Base-by-base conservation (phyloP, 768 basidiomycete genomes). In the Lactifluus rugatus region DNA sequence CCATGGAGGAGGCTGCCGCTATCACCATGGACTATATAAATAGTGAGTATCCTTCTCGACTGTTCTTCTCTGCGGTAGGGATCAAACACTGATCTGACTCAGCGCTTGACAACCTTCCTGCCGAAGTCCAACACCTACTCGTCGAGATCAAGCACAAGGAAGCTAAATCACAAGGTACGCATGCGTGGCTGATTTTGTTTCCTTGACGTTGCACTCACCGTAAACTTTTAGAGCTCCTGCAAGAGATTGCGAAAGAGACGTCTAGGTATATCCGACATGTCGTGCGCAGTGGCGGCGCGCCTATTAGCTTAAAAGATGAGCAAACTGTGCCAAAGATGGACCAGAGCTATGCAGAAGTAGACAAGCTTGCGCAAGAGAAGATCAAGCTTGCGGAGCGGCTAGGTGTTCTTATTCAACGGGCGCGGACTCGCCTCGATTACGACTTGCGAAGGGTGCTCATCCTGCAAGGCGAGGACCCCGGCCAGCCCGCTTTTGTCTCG, bases 91-190 rank as follows among this genome's bases (percentile, higher is more conserved):
- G 48, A 32, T 42, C 31, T 45, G 32, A 42, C 49, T 17, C 62
- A 79, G 78, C 76, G 52, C 72, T 79, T 19, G 78, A 79, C 56
- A 79, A 79, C 61, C 68, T 79, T 57, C 78, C 78, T 0, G 73
- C 71, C 32, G 78, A 79, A 65, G 70, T 80, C 9, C 74, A 76
- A 25, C 74, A 73, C 60, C 69, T 79, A 17, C 70, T 79, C n/a
- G 71, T 74, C 16, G 78, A 79, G 61, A 78, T 79, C 34, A 72
- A 73, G 37, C 66, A 72, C 52, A 78, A 73, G 59, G 78, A 80
- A 48, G 65, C 65, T 8, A 70, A 70, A 56, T 72, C 73, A 1
- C 75, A 78, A 66, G 78, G 78, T 70, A 53, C 60, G 63, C 7
- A 23, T 56, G 23, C 45, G 11, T 23, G 13, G 37, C 36, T 1